phyloP scores from a whole-genome alignment of 495 filamentous ascomycete genomes.

The Xylaria venustula region DNA sequence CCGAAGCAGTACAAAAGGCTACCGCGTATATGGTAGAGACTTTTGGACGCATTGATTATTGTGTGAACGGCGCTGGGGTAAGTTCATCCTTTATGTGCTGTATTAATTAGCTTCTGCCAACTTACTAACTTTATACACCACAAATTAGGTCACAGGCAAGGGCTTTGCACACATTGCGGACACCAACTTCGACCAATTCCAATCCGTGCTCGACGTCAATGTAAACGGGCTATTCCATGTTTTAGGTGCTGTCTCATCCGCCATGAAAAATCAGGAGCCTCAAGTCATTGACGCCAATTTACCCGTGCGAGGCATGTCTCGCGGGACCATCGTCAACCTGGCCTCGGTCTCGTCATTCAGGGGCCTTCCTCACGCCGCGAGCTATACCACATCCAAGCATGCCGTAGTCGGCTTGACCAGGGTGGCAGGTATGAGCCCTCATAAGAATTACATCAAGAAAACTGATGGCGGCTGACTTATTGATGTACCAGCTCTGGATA shows the following conservation, averaged over 20 bases:
- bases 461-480: background rate
- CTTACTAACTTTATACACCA: too few relatives aligned
- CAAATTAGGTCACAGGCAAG: too few relatives aligned
- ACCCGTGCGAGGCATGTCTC: too few relatives aligned
- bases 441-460: background rate
- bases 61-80: constrained; percentile 1
- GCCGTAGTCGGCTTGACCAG: constrained; percentile 45
- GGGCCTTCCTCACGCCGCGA: constrained; percentile 30
- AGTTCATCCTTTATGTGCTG: too few relatives aligned
- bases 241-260: too few relatives aligned
- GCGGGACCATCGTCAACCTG: constrained; percentile 46
- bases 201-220: too few relatives aligned
- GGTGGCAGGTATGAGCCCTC: constrained; percentile 7
- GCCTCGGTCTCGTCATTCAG: constrained; percentile 42
- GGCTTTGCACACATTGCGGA: too few relatives aligned
- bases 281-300: too few relatives aligned
- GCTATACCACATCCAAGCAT: constrained; percentile 47
- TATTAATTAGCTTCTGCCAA: background rate
- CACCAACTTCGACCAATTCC: too few relatives aligned
- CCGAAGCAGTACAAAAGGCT: constrained; percentile 25
- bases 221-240: too few relatives aligned
- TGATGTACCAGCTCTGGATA: constrained; percentile 36
- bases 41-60: constrained; percentile 6
- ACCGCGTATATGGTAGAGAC: constrained; percentile 6
- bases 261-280: too few relatives aligned